Evolutionary conservation across 129 eudicot species (phyloP).

Genomic region (Deinandra increscens): DNA sequence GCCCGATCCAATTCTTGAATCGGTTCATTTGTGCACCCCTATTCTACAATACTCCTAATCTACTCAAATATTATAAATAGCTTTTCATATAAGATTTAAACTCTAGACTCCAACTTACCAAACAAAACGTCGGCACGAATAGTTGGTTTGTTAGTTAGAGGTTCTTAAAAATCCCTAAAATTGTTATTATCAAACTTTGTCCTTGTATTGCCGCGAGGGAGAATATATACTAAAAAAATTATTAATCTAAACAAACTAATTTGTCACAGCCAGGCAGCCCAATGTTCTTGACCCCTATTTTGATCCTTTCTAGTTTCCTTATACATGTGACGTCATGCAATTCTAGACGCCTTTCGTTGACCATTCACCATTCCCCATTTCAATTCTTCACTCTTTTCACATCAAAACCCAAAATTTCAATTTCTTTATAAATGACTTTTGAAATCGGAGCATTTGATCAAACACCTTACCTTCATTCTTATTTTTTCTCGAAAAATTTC

Average conservation of each 20-base stretch:
- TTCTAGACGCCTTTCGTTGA: constrained; percentile 30
- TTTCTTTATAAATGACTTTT: constrained; percentile 14
- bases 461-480: constrained; percentile 4
- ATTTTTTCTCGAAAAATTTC: constrained; percentile 2
- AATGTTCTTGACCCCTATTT: constrained; percentile 22
- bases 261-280: constrained; percentile 32
- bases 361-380: constrained; percentile 10
- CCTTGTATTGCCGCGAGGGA: constrained; percentile 24
- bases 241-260: background rate
- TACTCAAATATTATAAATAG: no score
- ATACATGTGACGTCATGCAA: background rate
- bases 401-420: constrained; percentile 11
- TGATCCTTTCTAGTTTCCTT: background rate
- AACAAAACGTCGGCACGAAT: no score
- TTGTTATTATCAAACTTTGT: background rate
- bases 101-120: no score
- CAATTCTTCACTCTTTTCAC: background rate
- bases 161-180: no score
- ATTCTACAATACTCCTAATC: no score
- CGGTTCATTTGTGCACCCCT: no score
- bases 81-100: no score
- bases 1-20: no score
- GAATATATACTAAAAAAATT: background rate
- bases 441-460: constrained; percentile 7
- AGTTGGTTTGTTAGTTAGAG: no score